Evolutionary conservation across 495 filamentous ascomycete genomes (phyloP), one percentile per base, ranked within the genome.

Genomic region (Glonium stellatum): DNA sequence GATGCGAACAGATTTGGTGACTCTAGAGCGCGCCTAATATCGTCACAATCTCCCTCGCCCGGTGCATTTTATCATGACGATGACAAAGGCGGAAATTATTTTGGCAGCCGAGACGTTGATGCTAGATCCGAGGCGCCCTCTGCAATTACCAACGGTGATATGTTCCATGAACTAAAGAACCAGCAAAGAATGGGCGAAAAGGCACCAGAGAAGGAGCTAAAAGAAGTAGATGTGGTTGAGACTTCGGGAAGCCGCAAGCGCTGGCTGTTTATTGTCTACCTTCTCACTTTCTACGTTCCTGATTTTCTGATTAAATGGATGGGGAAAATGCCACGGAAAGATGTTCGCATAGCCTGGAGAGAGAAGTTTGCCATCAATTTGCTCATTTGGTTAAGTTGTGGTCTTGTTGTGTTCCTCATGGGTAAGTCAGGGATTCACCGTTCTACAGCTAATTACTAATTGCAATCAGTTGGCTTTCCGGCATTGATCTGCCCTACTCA

Each of bases 331-430:
- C 84, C 86, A 64, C 86, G 93, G 49, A 92, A 92, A 71, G 93
- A 98, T 69, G 83, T 98, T n/a, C 87, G 90, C 47, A 79, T 85
- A 62, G 93, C 93, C 2, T 98, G 93, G 93, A 82, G 93, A 60
- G 93, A 98, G 71, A 98, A 98, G 79, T 73, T 97, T 57, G 93
- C 93, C 36, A 99, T 99, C 80, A 99, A 99, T 77, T 73, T 97
- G 64, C 82, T 97, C 72, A 99, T 99, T 69, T 99, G 93, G 93
- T 80, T 92, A 61, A 79, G 78, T 67, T 97, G 93, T 73, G 76
- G 75, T 49, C 76, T 88, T 63, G 83, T 88, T 2, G 79, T 87
- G 48, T 99, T 97, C 79, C 89, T 99, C 79, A 75, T 75, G 69
- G 61, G 58, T 69, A 58, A 65, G 58, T 65, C 15, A 21, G 10